Conservation (phyloP, 441 rosid species). For the Kokia cookei region DNA sequence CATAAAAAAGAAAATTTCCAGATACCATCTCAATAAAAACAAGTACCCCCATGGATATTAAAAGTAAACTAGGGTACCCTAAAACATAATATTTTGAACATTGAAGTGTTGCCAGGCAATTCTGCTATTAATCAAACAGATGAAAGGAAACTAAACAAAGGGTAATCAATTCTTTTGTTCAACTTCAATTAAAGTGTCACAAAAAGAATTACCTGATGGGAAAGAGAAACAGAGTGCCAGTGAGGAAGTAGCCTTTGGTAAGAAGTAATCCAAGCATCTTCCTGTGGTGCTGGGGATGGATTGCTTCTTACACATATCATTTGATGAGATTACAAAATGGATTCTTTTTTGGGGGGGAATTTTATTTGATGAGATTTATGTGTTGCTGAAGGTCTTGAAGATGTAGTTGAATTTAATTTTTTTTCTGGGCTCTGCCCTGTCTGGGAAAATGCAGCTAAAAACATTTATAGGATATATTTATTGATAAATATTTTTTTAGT, state of each 20-base stretch:
- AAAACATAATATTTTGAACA: background rate
- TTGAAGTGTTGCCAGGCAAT: background rate
- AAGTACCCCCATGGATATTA: background rate
- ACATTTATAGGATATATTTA: background rate
- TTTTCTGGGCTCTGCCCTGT: background rate
- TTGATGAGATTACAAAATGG: background rate
- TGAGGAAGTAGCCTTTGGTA: slow-evolving; percentile 48
- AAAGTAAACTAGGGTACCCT: background rate
- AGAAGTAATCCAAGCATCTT: slow-evolving; percentile 60
- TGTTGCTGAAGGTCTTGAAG: background rate
- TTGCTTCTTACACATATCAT: slow-evolving; percentile 18
- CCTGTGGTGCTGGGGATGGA: slow-evolving; percentile 27
- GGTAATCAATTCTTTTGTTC: background rate
- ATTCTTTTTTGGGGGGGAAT: background rate
- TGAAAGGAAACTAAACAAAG: background rate
- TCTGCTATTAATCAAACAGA: background rate
- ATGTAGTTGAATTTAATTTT: background rate
- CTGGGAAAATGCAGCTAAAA: background rate
- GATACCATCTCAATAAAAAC: background rate
- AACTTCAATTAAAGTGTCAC: background rate
- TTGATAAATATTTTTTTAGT: too few species aligned
- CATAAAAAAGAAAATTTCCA: background rate
- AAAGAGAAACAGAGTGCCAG: slow-evolving; percentile 47
- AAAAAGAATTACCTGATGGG: slow-evolving; percentile 41
- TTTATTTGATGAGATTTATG: background rate